phyloP scores from a whole-genome alignment of 768 basidiomycete species.

The Auriscalpium vulgare region DNA sequence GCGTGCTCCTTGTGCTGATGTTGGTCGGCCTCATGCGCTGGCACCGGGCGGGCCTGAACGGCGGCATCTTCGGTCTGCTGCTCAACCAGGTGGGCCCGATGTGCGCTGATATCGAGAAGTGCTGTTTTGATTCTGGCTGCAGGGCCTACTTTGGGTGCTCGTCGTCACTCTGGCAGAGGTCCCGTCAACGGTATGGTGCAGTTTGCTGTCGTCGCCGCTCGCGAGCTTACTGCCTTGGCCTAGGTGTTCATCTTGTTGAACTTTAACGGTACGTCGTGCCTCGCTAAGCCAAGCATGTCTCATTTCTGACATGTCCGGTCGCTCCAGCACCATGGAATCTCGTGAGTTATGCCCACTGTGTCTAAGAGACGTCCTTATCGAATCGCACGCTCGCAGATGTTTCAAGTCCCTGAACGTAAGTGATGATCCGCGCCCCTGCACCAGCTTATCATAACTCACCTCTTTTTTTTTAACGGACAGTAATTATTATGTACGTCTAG shows the following conservation, averaged over 20 bases:
- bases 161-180: conserved; percentile 7
- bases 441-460: background rate
- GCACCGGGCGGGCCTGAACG: conserved; percentile 4
- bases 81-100: background rate
- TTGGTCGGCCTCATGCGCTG: conserved; percentile 8
- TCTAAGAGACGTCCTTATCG: background rate
- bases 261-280: conserved; percentile 4
- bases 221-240: background rate
- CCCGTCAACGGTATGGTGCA: conserved; percentile 3
- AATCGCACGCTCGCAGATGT: background rate
- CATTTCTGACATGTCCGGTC: background rate
- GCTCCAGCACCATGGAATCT: conserved; percentile 5
- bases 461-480: background rate
- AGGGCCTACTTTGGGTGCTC: conserved; percentile 1
- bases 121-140: background rate
- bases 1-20: conserved; percentile 6
- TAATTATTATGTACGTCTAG: background rate
- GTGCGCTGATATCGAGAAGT: background rate
- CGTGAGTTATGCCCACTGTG: background rate
- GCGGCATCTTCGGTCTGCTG: conserved; percentile 2
- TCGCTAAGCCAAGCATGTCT: background rate
- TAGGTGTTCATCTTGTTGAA: conserved; percentile 8
- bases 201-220: too few relatives aligned
- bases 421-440: background rate
- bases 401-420: conserved; percentile 5